These are phyloP conservation scores for Microsporum ferrugineum DNA, from an alignment of 2,329 filamentous ascomycete genomes.

Conservation along the genomic window DNA sequence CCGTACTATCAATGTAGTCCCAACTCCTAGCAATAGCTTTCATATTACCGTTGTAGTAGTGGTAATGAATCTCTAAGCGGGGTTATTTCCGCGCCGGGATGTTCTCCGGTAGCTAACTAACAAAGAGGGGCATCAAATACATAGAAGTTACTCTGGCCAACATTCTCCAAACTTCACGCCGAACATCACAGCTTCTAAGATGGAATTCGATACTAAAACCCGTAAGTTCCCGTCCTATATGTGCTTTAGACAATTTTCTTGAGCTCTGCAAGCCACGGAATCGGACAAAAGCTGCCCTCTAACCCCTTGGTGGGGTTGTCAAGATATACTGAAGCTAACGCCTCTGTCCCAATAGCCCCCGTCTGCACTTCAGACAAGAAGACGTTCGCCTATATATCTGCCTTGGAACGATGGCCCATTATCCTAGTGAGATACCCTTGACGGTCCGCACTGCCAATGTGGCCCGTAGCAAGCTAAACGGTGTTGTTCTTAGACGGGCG, in stretches of 20 bases:
- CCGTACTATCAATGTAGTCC: not conserved
- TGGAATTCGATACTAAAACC: constrained; percentile 66
- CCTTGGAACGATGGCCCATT: constrained; percentile 79
- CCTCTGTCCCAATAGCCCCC: constrained; percentile 43
- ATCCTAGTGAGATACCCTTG: constrained; percentile 57
- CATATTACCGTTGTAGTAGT: too few species aligned
- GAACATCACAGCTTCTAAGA: constrained; percentile 24
- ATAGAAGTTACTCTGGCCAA: not conserved
- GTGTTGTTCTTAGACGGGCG: constrained; percentile 57
- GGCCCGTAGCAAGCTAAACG: not conserved
- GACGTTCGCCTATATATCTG: constrained; percentile 80
- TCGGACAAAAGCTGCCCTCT: not conserved
- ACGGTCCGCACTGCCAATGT: not conserved
- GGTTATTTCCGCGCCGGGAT: too few species aligned
- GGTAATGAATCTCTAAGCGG: too few species aligned
- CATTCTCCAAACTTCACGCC: not conserved
- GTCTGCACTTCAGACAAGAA: constrained; percentile 69
- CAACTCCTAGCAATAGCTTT: not conserved
- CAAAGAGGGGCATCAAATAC: too few species aligned
- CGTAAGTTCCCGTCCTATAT: constrained; percentile 41
- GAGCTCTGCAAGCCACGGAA: not conserved
- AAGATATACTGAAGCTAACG: constrained; percentile 8
- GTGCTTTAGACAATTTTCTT: too few species aligned
- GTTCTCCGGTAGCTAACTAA: too few species aligned
- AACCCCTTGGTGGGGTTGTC: not conserved